phyloP scores from a whole-genome alignment of 1,284 basidiomycete genomes.

The Abortiporus biennis region DNA sequence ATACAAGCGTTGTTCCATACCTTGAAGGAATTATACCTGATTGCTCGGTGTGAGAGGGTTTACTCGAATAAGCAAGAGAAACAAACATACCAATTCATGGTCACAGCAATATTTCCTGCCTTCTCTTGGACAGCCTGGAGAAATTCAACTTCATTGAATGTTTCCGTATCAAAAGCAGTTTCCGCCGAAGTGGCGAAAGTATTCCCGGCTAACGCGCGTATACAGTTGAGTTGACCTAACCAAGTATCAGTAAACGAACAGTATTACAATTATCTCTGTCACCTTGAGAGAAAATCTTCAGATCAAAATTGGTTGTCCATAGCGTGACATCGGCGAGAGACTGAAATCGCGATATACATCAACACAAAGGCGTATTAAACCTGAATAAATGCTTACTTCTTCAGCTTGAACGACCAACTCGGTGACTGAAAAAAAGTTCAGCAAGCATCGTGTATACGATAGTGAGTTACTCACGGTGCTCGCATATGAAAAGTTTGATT shows the following conservation, averaged over 20 bases:
- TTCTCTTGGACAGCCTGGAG: slow-evolving; percentile 33
- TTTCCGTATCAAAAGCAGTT: slow-evolving; percentile 53
- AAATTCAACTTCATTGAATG: slow-evolving; percentile 53
- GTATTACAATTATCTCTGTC: slow-evolving; percentile 12
- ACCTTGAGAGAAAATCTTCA: slow-evolving; percentile 50
- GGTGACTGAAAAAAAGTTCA: slow-evolving; percentile 35
- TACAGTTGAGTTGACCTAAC: slow-evolving; percentile 53
- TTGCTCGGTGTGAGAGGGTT: slow-evolving; percentile 4
- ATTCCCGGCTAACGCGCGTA: slow-evolving; percentile 56
- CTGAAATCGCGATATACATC: slow-evolving; percentile 23
- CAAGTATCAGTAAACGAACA: slow-evolving; percentile 6
- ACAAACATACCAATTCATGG: slow-evolving; percentile 50
- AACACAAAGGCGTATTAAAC: not conserved
- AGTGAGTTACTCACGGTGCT: slow-evolving; percentile 45
- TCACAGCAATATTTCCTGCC: slow-evolving; percentile 43
- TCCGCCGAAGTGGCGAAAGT: slow-evolving; percentile 41
- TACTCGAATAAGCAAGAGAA: not conserved
- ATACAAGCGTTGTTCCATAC: slow-evolving; percentile 22
- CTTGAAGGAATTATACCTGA: slow-evolving; percentile 65
- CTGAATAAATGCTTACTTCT: slow-evolving; percentile 36
- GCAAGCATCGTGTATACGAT: not conserved
- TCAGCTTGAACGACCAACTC: slow-evolving; percentile 55
- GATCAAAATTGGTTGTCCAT: slow-evolving; percentile 50
- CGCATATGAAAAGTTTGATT: slow-evolving; percentile 53
- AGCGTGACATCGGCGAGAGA: slow-evolving; percentile 48